Evolutionary conservation across 2,329 filamentous ascomycete genomes (phyloP).

Genomic region (Byssothecium circinans): DNA sequence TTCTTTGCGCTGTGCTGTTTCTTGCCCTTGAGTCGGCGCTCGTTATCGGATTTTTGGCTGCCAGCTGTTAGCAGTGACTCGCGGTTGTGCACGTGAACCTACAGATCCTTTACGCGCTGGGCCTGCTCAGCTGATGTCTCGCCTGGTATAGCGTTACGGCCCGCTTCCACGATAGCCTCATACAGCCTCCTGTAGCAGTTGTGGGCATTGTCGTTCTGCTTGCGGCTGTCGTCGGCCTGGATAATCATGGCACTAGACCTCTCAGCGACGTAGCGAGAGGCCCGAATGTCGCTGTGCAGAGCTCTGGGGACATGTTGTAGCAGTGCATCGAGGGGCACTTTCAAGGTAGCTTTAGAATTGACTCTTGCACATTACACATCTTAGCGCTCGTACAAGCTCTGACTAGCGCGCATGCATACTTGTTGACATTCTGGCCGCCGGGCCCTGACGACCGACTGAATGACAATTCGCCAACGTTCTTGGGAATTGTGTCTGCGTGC

Average conservation of each 20-base stretch:
- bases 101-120: conserved; percentile 58
- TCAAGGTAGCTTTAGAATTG: conserved; percentile 68
- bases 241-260: conserved; percentile 60
- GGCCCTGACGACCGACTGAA: conserved; percentile 67
- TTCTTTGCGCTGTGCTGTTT: conserved; percentile 66
- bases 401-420: conserved; percentile 47
- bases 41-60: conserved; percentile 61
- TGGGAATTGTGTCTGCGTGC: conserved; percentile 57
- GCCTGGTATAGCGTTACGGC: conserved; percentile 57
- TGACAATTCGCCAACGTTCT: conserved; percentile 58
- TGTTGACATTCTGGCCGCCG: conserved; percentile 70
- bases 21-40: conserved; percentile 59
- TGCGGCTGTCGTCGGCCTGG: conserved; percentile 64
- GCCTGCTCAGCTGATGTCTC: conserved; percentile 61
- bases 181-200: conserved; percentile 62
- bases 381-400: conserved; percentile 13
- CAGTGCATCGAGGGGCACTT: conserved; percentile 56
- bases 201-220: conserved; percentile 62
- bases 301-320: conserved; percentile 57
- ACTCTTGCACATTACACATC: conserved; percentile 53
- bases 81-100: conserved; percentile 25
- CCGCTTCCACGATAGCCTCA: conserved; percentile 56
- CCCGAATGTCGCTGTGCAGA: conserved; percentile 55
- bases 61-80: conserved; percentile 22
- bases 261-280: conserved; percentile 58